Evolutionary conservation across 2,329 filamentous ascomycete species (phyloP).

Genomic region (Mariannaea elegans): DNA sequence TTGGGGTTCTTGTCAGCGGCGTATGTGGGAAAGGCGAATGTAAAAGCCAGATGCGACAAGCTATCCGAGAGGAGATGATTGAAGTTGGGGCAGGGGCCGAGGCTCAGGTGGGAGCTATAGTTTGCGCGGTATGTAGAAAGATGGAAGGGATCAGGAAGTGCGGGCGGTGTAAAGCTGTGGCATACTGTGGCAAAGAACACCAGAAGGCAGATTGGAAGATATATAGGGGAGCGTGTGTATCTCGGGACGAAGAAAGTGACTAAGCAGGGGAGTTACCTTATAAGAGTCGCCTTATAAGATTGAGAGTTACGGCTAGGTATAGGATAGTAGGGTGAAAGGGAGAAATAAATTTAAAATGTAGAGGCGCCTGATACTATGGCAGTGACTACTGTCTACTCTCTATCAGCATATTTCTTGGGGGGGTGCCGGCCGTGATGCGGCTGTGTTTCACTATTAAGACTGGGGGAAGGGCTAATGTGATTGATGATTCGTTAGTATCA

Average conservation of each 20-base stretch:
- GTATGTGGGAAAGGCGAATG: slow-evolving; percentile 6
- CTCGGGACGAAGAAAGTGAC: neutral
- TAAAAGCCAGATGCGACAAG: neutral
- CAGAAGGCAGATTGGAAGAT: neutral
- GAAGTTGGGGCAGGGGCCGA: slow-evolving; percentile 7
- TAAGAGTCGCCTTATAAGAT: too few relatives aligned
- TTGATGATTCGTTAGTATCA: neutral
- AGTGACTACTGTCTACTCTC: too few relatives aligned
- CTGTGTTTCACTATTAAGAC: neutral
- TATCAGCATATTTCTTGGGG: too few relatives aligned
- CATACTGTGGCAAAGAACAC: neutral
- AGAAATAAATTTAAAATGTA: too few relatives aligned
- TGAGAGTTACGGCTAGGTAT: too few relatives aligned
- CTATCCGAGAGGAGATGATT: slow-evolving; percentile 7
- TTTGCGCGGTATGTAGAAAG: neutral
- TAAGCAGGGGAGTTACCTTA: too few relatives aligned
- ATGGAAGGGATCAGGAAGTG: too few relatives aligned
- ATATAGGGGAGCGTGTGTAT: neutral
- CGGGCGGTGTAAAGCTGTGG: neutral
- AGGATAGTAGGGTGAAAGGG: too few relatives aligned
- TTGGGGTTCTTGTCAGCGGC: neutral
- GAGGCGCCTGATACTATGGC: too few relatives aligned
- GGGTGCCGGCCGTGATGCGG: neutral
- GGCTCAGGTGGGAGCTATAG: neutral
- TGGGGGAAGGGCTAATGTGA: neutral